Evolutionary conservation across 441 rosid genomes (phyloP), one percentile per base, ranked within the genome.

Genomic region (Pelargonium australe): DNA sequence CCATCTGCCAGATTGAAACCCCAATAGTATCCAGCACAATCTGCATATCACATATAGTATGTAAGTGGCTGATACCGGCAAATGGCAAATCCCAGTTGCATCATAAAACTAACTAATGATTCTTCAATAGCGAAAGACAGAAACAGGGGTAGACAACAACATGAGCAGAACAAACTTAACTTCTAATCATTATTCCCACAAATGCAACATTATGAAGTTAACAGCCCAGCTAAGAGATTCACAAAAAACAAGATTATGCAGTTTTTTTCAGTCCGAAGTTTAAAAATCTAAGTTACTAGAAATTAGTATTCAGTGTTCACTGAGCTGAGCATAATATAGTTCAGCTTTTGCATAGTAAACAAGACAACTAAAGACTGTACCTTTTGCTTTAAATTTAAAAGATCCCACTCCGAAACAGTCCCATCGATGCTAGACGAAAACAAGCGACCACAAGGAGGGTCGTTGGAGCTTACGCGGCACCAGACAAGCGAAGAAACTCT

Each of bases 1-100:
- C 93, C 86, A 92, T 89, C 78, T 92, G 97, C 98, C 98, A 95
- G 73, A 95, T 90, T 51, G 98, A 86, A 58, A 87, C 85, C 63
- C 91, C 98, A 75, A 80, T 86, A 7, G 96, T 82, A 70, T 87
- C 87, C 63, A 95, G 73, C 31, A 86, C 92, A 80, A 80, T 83
- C 98, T 92, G 87, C 73, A 76, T 60, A 72, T 17, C 66, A 64
- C 68, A 72, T 8, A 74, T 74, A 69, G 63, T 44, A 7, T 7
- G 47, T 7, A 43, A 43, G 47, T 10, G 37, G 37, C 37, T 34
- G 37, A 34, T 3, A 34, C 37, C 2, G 37, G 37, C 37, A 34
- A 34, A 3, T 34, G 31, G 31, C 37, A 34, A 34, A 3, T 34
- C 37, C 37, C 37, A 34, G 6, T 34, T 34, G 37, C 4, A 34